Conservation (phyloP, 2,329 filamentous ascomycete genomes). For the Talaromyces albobiverticillius region DNA sequence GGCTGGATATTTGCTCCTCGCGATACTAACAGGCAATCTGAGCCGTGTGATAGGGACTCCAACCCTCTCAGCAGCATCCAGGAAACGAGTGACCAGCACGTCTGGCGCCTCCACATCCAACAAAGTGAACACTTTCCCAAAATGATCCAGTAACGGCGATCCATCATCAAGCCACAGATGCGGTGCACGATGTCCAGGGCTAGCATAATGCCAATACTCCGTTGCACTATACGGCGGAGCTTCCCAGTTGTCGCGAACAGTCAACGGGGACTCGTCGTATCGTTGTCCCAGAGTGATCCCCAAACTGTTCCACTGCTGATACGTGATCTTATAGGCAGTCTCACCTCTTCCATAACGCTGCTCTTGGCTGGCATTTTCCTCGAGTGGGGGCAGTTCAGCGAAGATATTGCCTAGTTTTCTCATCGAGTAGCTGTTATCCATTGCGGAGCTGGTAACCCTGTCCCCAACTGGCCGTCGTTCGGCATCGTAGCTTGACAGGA, state of each 20-base stretch:
- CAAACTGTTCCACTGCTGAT: slow-evolving; percentile 3
- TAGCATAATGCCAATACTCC: not conserved
- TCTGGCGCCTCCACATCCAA: slow-evolving; percentile 1
- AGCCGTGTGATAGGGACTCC: not conserved
- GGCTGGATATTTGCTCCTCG: not conserved
- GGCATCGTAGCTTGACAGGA: slow-evolving; percentile 27
- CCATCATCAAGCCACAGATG: slow-evolving; percentile 7
- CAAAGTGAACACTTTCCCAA: not conserved
- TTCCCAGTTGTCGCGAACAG: not conserved
- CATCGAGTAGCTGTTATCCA: slow-evolving; percentile 7
- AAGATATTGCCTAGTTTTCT: not conserved
- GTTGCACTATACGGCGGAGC: not conserved
- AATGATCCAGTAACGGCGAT: not conserved
- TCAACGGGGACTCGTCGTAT: not conserved
- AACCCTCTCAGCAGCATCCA: not conserved
- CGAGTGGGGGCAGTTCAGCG: not conserved
- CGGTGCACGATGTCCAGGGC: slow-evolving; percentile 4
- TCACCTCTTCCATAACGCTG: not conserved
- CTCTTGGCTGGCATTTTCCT: not conserved
- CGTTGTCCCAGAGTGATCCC: slow-evolving; percentile 1
- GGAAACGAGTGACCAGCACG: not conserved
- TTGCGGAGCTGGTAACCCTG: slow-evolving; percentile 9
- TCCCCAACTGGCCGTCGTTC: slow-evolving; percentile 28
- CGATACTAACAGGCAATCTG: not conserved
- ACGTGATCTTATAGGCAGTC: not conserved